Percentiles rank a stretch among this genome's conserved stretches.
Evolutionary conservation across 139 green algal genomes (phyloP).

Genomic region (Yamagishiella unicocca): DNA sequence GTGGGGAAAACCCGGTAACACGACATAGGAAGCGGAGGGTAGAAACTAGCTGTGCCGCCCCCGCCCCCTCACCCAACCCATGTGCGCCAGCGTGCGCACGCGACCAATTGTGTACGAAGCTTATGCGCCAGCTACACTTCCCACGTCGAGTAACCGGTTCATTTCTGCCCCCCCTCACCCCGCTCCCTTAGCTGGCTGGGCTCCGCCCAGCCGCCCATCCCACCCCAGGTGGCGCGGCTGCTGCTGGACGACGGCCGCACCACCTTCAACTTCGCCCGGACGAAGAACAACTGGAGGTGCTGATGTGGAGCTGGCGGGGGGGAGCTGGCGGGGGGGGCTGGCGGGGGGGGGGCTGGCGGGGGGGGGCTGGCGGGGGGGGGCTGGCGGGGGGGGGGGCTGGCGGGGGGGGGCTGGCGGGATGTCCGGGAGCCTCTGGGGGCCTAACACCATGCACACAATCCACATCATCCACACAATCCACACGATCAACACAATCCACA

Average conservation of each 20-base stretch:
- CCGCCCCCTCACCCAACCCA: background rate
- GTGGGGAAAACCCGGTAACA: background rate
- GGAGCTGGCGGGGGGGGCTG: background rate
- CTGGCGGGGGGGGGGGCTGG: too few relatives aligned
- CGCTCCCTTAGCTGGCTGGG: slow-evolving; percentile 10
- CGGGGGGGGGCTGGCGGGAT: too few relatives aligned
- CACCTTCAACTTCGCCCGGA: slow-evolving; percentile 25
- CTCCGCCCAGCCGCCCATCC: slow-evolving; percentile 39
- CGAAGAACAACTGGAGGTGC: slow-evolving; percentile 42
- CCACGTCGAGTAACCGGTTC: too few relatives aligned
- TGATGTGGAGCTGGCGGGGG: background rate
- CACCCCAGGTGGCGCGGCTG: background rate
- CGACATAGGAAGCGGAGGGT: background rate
- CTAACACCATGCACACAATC: too few relatives aligned
- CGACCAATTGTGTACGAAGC: too few relatives aligned
- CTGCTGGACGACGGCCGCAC: slow-evolving; percentile 34
- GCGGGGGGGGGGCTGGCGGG: background rate
- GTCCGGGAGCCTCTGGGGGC: too few relatives aligned
- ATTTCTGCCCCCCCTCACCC: too few relatives aligned
- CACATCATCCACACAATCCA: background rate
- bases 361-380: too few relatives aligned
- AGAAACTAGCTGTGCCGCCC: background rate
- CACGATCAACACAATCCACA: background rate
- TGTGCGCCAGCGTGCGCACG: too few relatives aligned
- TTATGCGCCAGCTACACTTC: too few relatives aligned